These are phyloP conservation scores for Wickerhamomyces subpelliculosus DNA, from an alignment of 805 yeast genomes.

Conservation along the genomic window DNA sequence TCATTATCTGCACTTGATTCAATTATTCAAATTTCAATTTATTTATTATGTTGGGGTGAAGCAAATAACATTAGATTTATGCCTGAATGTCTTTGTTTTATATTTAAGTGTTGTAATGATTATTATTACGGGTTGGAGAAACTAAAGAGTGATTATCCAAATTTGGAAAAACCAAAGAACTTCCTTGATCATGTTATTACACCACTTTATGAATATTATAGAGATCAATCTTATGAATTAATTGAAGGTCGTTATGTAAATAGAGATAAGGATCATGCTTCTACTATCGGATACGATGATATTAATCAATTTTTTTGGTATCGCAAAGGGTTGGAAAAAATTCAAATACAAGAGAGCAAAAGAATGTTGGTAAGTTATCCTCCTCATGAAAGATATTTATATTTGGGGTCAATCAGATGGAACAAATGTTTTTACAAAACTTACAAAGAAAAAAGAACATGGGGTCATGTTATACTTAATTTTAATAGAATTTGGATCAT, in stretches of 20 bases:
- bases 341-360: constrained; percentile 39
- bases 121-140: constrained; percentile 43
- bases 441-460: constrained; percentile 64
- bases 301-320: constrained; percentile 88
- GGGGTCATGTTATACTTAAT: constrained; percentile 69
- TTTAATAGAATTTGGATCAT: constrained; percentile 78
- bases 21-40: constrained; percentile 58
- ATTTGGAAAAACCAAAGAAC: constrained; percentile 24
- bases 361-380: constrained; percentile 27
- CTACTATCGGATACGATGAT: constrained; percentile 82
- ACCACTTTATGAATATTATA: constrained; percentile 60
- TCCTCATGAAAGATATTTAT: constrained; percentile 46
- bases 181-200: constrained; percentile 66
- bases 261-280: constrained; percentile 56
- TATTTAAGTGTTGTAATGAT: constrained; percentile 76
- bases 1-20: constrained; percentile 45
- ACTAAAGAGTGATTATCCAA: constrained; percentile 24
- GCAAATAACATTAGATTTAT: constrained; percentile 79
- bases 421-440: constrained; percentile 63
- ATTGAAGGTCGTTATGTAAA: constrained; percentile 37
- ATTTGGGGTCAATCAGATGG: constrained; percentile 59
- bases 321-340: constrained; percentile 54
- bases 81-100: constrained; percentile 85
- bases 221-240: constrained; percentile 44
- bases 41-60: constrained; percentile 82